Base-by-base conservation (phyloP, 768 basidiomycete genomes). In the Lactarius sanguifluus region DNA sequence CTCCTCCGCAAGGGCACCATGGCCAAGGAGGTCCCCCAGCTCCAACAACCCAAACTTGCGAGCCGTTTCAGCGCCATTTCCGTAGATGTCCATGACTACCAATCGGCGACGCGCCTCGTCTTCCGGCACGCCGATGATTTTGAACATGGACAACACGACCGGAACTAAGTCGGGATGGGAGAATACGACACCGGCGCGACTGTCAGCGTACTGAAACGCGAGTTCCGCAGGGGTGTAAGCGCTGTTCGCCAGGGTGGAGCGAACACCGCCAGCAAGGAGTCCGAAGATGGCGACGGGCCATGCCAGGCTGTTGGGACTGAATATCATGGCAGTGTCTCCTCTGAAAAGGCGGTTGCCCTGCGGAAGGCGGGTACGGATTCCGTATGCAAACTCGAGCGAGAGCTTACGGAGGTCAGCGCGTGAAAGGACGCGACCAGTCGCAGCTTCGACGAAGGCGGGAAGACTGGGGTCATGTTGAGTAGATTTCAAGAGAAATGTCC, bases 191-290 rank as follows among this genome's bases (percentile, higher is more conserved):
- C 81, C 79, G 0, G 94, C 88, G 3, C 81, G 76, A 61, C 87
- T 87, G 72, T 95, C 86, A 15, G 69, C 76, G 65, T 90, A 87
- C 73, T 96, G 94, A 75, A 86, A 85, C 1, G 79, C 81, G 0
- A 95, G 81, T 72, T 96, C 94, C 9, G 77, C 73, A 3, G 86
- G 74, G 5, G 86, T 89, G 72, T 91, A 94, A 0, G 81, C 80
- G 65, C 82, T 86, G 73, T 93, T 95, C 18, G 89, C 89, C 16
- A 91, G 84, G 0, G 92, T 90, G 61, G 84, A 83, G 54, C 84
- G 77, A 18, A 91, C 72, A 4, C 90, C 90, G 0, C 87, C 89
- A 0, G 92, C 88, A 52, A 88, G 79, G 73, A 76, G 75, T 58
- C 75, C 77, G 20, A 78, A 76, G 7, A 86, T 65, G 57, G 81